Base-by-base conservation (phyloP, 768 basidiomycete species). In the Leccinellum luteum region DNA sequence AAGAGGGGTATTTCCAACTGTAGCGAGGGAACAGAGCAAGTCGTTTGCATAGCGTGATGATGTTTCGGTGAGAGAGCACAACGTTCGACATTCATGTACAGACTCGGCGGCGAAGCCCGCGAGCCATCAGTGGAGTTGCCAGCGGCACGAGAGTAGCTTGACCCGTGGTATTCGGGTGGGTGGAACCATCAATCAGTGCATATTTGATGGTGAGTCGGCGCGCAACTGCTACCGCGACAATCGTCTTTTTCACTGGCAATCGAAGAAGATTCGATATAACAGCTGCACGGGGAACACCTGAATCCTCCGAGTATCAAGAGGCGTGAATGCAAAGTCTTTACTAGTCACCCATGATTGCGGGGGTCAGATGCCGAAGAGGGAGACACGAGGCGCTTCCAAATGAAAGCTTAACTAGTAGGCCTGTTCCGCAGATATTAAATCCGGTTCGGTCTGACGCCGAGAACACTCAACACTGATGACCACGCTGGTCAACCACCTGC, bases 381-480 rank as follows among this genome's bases (percentile, higher is more conserved):
- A 54, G 53, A 52, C 56, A 68, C 54, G 69, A 61, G 60, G 59
- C 43, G 14, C 35, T 59, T 25, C 13, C 34, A 53, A 31, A 67
- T 71, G 69, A 71, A 71, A 66, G 60, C 19, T 62, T 60, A 64
- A 38, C 55, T n/a, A n/a, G n/a, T 48, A 48, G 48, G 14, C 17
- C 35, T n/a, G 34, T 9, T 17, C 44, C 17, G 31, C 44, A 43
- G 56, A 60, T 31, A 61, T 54, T 47, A 27, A 47, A 65, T 59
- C 59, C 51, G 55, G 61, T 59, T 60, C 64, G 62, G 48, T 64
- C 69, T 63, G 66, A 54, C 54, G 51, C 64, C 69, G 61, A 68
- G 58, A 31, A 55, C 57, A 43, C 15, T 56, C 59, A 50, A 25
- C 23, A 34, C 30, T 50, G 53, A 51, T 55, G 56, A 25, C 41